Base-by-base conservation (phyloP, 176 grass and related monocot genomes). In the Cenchrus americanus region DNA sequence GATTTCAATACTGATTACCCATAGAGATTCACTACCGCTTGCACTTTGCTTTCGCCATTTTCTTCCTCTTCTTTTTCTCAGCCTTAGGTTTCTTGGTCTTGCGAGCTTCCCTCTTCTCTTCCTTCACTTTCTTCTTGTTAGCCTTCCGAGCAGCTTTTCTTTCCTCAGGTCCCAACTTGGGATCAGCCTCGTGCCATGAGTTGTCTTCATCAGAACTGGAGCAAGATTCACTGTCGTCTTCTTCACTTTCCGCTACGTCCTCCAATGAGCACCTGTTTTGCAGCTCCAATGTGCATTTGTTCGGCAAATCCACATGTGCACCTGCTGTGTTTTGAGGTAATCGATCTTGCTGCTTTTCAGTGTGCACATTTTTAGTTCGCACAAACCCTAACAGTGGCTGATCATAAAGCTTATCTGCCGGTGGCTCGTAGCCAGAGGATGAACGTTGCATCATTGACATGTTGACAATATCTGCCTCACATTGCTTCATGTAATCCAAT, bases 71-170 rank as follows among this genome's bases (percentile, higher is more conserved):
- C 66, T 98, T 98, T 76, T 98, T 98, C 30, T 95, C 91, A 14
- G 89, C 85, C 85, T 98, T 98, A 0, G 93, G 80, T 21, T 90
- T 76, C 85, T 98, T 95, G 1, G 71, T 90, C 77, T 92, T 95
- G 44, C 93, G 82, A 26, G 87, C 67, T 82, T 98, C 89, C 81
- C 87, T 92, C 74, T 92, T 98, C 73, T 98, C 91, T 68, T 95
- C 93, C 72, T 95, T 95, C 82, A 98, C 96, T 76, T 90, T 95
- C 80, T 98, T 98, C 72, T 95, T 98, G 61, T 98, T 88, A 44
- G 88, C 93, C 75, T 94, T 98, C 62, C 96, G 66, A 54, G 87
- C 93, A 75, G 85, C 87, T 80, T 90, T 93, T 58, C 70, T 93
- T 80, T 98, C 91, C 30, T 91, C 96, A 2, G 89, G 89, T 22